Base-by-base conservation (phyloP, 1,284 basidiomycete species). In the Peniophora sp. region DNA sequence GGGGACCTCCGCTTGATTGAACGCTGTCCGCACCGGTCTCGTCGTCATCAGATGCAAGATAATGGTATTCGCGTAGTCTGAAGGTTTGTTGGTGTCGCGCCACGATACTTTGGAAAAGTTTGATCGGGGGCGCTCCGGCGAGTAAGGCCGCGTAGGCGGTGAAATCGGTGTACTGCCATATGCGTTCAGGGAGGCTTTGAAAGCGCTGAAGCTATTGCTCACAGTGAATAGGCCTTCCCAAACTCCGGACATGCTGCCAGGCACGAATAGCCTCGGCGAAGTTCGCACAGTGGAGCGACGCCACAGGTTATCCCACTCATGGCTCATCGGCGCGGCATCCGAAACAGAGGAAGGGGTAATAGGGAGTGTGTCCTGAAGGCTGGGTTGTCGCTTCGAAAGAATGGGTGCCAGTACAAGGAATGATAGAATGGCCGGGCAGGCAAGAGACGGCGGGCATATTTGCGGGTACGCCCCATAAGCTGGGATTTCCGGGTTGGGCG, bases 221-320 rank as follows among this genome's bases (percentile, higher is more conserved):
- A 86, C 85, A 9, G 79, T 83, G 58, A 89, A 89, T 22, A 79
- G 61, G 0, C 86, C 86, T 63, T 89, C 86, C 86, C 86, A 89
- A 14, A 79, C 67, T 3, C 86, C 87, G 55, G 87, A 81, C 45
- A 87, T 62, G 52, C 82, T 86, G 44, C 85, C 84, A 2, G 79
- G 75, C 24, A 63, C 68, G 57, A 83, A 84, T 23, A 20, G 73
- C 70, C 12, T 69, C 66, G 6, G 72, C 68, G 22, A 73, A 58
- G 8, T 64, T 51, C 27, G 60, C 63, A 43, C 32, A 62, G 64
- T 51, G 53, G 62, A 44, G 52, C 62, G 52, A 53, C 69, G 14
- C 80, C 84, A 86, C 55, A 84, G 81, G 34, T 59, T 62, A 22
- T 68, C 63, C 63, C 64, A 66, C 51, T 69, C 67, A 12, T 35